Conservation (phyloP, 768 basidiomycete species). For the Coprinopsis cinerea region DNA sequence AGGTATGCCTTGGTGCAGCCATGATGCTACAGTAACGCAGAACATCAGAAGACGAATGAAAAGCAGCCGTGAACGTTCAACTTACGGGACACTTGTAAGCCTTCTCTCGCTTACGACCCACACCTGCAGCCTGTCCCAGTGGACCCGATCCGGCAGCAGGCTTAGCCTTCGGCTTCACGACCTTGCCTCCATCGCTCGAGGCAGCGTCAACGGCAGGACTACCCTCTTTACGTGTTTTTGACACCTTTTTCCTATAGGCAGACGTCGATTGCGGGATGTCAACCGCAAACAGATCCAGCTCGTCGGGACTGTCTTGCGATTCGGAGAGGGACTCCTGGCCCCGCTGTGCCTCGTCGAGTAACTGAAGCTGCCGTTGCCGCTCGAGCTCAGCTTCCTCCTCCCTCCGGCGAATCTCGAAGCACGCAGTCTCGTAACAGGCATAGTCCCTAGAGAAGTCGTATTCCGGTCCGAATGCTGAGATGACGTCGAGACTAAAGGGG, state of each 20-base stretch:
- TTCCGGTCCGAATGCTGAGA: constrained; percentile 11
- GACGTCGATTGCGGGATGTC: background rate
- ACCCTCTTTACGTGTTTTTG: constrained; percentile 1
- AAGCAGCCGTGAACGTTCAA: constrained; percentile 2
- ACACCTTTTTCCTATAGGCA: background rate
- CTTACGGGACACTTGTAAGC: constrained; percentile 45
- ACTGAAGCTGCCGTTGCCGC: background rate
- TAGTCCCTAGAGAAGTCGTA: constrained; percentile 11
- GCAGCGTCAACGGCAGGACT: background rate
- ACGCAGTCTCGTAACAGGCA: constrained; percentile 4
- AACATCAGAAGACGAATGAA: too few species aligned
- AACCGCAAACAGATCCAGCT: background rate
- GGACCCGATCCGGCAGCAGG: background rate
- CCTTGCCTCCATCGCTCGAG: constrained; percentile 3
- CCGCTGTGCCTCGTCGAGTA: background rate
- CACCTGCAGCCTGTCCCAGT: constrained; percentile 1
- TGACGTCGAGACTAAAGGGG: constrained; percentile 1
- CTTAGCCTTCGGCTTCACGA: background rate
- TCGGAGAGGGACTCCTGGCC: background rate
- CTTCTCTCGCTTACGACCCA: constrained; percentile 33
- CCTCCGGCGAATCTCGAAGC: background rate
- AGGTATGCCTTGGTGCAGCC: constrained; percentile 60
- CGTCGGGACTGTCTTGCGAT: background rate
- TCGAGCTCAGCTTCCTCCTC: background rate
- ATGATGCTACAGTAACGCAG: too few species aligned